Base-by-base conservation (phyloP, 352 stramenopile genomes). In the Phytophthora citricola region DNA sequence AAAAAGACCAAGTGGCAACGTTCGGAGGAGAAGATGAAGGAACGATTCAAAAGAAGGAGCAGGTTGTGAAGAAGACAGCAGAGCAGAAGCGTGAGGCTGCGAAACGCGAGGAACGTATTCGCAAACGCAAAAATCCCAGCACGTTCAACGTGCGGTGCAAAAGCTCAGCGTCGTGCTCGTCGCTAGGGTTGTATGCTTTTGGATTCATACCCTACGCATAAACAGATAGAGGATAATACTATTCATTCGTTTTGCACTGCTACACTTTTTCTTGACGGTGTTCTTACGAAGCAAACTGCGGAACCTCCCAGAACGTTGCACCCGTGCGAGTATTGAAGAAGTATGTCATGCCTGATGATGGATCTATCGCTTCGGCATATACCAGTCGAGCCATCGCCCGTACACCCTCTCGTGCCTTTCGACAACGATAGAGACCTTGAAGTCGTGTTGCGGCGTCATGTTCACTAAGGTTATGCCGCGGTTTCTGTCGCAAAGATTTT, bases 31-130 rank as follows among this genome's bases (percentile, higher is more conserved):
- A 89, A 91, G 49, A 43, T 92, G 1, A 93, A 94, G 60, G 85
- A 92, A 48, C 79, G 83, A 1, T 93, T 94, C 63, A 91, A 90
- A 96, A 96, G 71, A 94, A 94, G 48, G 87, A 94, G 34, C 71
- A 81, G 61, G 66, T 81, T 8, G 78, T 83, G 50, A 71, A 76
- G 22, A 96, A 96, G 72, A 96, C 86, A 3, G 73, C 64, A 9
- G 68, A 75, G 48, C 85, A 96, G 66, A 89, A 90, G 52, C 81
- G 83, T 38, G 83, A 96, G 44, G 85, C 81, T 17, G 67, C 76
- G 27, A 94, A 94, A 66, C 79, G 86, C 9, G 88, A 96, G 55
- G 83, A 92, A 54, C 86, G 85, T 36, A 96, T 96, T 63, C 83
- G 85, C n/a, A 73, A 75, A 50, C 80, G 82, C 39, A 96, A 96